Conservation (phyloP, 1,139 yeast genomes). For the Yamadazyma songkhlaensis region DNA sequence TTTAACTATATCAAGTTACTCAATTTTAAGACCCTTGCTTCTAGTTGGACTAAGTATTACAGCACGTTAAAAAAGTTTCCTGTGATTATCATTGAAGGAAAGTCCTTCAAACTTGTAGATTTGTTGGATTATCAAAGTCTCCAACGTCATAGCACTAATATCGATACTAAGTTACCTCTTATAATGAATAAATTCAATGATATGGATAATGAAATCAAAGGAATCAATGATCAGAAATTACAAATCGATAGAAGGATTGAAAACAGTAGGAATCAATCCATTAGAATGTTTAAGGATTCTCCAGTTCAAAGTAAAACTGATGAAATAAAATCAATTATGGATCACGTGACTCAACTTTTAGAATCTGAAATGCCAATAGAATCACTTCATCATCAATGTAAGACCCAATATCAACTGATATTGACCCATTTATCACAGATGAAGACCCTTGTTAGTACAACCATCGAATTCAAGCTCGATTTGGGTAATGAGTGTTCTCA, state of each 20-base stretch:
- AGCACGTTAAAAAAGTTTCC: constrained; percentile 38
- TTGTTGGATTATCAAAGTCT: constrained; percentile 27
- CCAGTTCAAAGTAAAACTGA: constrained; percentile 1
- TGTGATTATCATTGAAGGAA: constrained; percentile 15
- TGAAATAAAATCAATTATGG: not conserved
- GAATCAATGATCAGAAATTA: constrained; percentile 26
- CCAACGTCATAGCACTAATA: constrained; percentile 20
- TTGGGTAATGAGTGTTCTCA: constrained; percentile 22
- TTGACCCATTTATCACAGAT: not conserved
- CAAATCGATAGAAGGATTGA: constrained; percentile 33
- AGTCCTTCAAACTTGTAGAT: constrained; percentile 18
- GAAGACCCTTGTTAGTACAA: constrained; percentile 2
- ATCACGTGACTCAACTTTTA: not conserved
- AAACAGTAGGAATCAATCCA: constrained; percentile 32
- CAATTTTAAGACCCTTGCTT: constrained; percentile 44
- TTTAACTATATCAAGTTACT: constrained; percentile 46
- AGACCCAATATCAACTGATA: not conserved
- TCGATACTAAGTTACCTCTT: constrained; percentile 27
- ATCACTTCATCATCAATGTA: not conserved
- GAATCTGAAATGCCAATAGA: not conserved
- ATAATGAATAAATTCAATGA: constrained; percentile 37
- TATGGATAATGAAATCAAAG: constrained; percentile 29
- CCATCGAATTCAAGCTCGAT: constrained; percentile 23
- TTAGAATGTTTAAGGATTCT: constrained; percentile 23
- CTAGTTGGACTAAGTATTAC: constrained; percentile 48